These are phyloP conservation scores for Stachybotrys chartarum DNA, from an alignment of 2,329 filamentous ascomycete species.

Conservation along the genomic window DNA sequence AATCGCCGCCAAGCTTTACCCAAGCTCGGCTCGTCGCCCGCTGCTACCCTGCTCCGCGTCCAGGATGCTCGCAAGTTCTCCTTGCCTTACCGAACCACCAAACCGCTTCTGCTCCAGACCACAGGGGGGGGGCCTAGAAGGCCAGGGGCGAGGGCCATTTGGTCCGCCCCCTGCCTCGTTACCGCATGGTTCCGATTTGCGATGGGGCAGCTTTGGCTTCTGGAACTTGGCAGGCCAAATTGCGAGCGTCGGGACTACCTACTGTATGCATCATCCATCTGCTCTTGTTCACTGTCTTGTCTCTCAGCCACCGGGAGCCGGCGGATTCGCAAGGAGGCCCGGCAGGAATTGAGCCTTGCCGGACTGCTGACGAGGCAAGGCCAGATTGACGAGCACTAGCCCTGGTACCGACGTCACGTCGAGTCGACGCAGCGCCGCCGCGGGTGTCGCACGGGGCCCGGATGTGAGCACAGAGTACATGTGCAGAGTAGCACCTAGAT, in stretches of 20 bases:
- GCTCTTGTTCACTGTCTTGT: background rate
- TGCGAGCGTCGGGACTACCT: background rate
- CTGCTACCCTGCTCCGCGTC: too few relatives aligned
- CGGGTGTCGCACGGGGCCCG: too few relatives aligned
- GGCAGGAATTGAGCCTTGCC: background rate
- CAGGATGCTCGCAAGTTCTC: background rate
- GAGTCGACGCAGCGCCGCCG: background rate
- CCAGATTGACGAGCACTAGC: background rate
- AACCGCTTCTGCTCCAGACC: background rate
- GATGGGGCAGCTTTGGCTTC: background rate
- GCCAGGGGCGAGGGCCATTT: background rate
- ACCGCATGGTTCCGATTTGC: background rate
- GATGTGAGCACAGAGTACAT: too few relatives aligned
- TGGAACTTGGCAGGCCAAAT: background rate
- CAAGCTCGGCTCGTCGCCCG: background rate
- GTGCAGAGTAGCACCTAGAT: too few relatives aligned
- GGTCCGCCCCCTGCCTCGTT: background rate
- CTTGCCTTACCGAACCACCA: background rate
- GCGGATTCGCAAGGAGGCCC: background rate
- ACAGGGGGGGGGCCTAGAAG: background rate
- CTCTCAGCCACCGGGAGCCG: background rate
- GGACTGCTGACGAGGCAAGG: background rate
- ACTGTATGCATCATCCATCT: background rate
- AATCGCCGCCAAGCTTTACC: background rate
- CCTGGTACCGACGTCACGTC: background rate